Conservation (phyloP, 495 filamentous ascomycete species). For the Xanthoparmelia taractica region DNA sequence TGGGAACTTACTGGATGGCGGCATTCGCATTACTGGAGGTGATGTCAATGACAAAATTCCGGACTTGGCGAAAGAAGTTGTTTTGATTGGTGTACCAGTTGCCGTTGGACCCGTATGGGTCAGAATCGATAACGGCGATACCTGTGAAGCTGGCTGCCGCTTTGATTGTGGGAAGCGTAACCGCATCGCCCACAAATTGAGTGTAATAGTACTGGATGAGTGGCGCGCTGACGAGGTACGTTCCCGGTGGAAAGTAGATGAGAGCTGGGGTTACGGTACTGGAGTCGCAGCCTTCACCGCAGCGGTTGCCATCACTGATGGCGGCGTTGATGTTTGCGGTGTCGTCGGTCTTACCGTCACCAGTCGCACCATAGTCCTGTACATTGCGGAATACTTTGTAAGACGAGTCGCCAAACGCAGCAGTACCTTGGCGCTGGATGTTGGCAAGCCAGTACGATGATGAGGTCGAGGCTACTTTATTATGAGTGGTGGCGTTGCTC, state of each 20-base stretch:
- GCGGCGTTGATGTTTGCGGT: conserved; percentile 84
- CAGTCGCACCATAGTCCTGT: conserved; percentile 70
- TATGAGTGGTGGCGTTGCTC: conserved; percentile 19
- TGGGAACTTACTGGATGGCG: conserved; percentile 57
- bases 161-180: conserved; percentile 66
- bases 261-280: conserved; percentile 67
- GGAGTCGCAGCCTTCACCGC: conserved; percentile 70
- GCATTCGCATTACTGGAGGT: conserved; percentile 55
- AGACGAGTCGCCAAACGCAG: conserved; percentile 51
- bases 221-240: conserved; percentile 60
- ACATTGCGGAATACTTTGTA: conserved; percentile 87
- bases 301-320: conserved; percentile 68
- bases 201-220: conserved; percentile 73
- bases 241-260: conserved; percentile 76
- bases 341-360: conserved; percentile 76
- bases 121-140: conserved; percentile 83
- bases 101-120: conserved; percentile 64
- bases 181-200: conserved; percentile 69
- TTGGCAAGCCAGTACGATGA: conserved; percentile 65
- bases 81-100: conserved; percentile 92
- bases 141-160: conserved; percentile 64
- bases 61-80: conserved; percentile 96
- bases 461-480: conserved; percentile 17
- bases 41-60: conserved; percentile 89
- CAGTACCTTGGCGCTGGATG: conserved; percentile 62